A percentile compares a stretch with the other conserved stretches of the same genome.
Conservation (phyloP, 441 rosid genomes). For the Mallotus japonicus region DNA sequence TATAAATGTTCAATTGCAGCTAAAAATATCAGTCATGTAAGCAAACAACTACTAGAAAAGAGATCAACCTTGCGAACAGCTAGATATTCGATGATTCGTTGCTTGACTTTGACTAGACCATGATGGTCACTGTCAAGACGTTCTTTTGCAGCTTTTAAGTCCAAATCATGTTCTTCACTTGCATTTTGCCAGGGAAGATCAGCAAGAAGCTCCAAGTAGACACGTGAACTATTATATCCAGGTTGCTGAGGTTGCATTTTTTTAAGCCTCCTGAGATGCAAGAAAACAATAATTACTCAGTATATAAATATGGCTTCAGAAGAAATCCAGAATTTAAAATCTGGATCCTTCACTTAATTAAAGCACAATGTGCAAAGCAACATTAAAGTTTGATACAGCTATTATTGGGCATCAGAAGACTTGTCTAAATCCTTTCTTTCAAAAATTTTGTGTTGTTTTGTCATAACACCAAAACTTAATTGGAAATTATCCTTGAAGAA, state of each 20-base stretch:
- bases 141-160: conserved; percentile 88
- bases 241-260: conserved; percentile 99
- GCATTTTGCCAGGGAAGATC: conserved; percentile 98
- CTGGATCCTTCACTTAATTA: conserved; percentile 3
- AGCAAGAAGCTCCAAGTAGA: conserved; percentile 94
- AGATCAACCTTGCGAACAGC: conserved; percentile 92
- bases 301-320: neutral
- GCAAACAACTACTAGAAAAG: conserved; percentile 25
- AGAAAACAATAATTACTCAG: neutral
- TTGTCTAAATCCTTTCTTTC: neutral
- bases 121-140: conserved; percentile 93
- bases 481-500: neutral
- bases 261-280: conserved; percentile 75
- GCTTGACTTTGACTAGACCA: conserved; percentile 90
- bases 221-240: conserved; percentile 95
- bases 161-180: conserved; percentile 80
- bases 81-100: conserved; percentile 92
- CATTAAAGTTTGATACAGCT: neutral
- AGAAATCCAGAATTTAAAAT: conserved; percentile 5
- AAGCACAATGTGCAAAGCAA: conserved; percentile 6
- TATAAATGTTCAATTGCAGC: conserved; percentile 26
- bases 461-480: neutral
- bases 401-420: neutral
- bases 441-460: no score
- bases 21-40: conserved; percentile 17